Evolutionary conservation across 768 basidiomycete species (phyloP).

Genomic region (Pleurotus eryngii): DNA sequence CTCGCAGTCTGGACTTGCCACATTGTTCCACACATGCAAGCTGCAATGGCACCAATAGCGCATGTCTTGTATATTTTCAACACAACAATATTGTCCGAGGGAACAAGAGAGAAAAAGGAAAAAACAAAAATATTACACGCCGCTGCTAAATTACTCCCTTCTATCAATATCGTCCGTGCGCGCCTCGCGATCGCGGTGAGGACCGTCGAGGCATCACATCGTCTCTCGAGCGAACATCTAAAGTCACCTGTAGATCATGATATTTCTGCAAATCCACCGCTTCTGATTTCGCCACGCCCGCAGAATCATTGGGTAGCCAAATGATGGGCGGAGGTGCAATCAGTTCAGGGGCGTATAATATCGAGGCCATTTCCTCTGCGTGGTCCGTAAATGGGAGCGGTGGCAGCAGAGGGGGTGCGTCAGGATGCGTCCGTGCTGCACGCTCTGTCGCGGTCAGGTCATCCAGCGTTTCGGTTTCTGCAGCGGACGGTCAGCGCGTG

Average conservation of each 20-base stretch:
- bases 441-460: slow-evolving; percentile 77
- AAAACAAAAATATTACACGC: neutral
- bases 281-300: slow-evolving; percentile 71
- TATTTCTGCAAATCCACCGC: slow-evolving; percentile 74
- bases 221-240: slow-evolving; percentile 63
- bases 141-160: too few species aligned
- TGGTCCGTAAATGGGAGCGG: slow-evolving; percentile 70
- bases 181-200: slow-evolving; percentile 27
- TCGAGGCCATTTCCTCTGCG: slow-evolving; percentile 71
- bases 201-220: slow-evolving; percentile 37
- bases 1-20: too few species aligned
- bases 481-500: neutral
- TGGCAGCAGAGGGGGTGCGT: slow-evolving; percentile 71
- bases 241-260: slow-evolving; percentile 65
- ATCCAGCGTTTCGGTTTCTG: slow-evolving; percentile 76
- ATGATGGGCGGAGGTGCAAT: slow-evolving; percentile 76
- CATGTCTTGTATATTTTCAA: too few species aligned
- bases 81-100: neutral
- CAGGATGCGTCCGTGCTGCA: slow-evolving; percentile 73
- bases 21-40: neutral
- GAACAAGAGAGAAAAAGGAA: neutral
- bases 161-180: neutral
- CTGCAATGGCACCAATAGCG: too few species aligned
- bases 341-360: slow-evolving; percentile 80
- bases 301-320: slow-evolving; percentile 80